phyloP scores from a whole-genome alignment of 1,139 yeast species.

The Taphrina pruni region DNA sequence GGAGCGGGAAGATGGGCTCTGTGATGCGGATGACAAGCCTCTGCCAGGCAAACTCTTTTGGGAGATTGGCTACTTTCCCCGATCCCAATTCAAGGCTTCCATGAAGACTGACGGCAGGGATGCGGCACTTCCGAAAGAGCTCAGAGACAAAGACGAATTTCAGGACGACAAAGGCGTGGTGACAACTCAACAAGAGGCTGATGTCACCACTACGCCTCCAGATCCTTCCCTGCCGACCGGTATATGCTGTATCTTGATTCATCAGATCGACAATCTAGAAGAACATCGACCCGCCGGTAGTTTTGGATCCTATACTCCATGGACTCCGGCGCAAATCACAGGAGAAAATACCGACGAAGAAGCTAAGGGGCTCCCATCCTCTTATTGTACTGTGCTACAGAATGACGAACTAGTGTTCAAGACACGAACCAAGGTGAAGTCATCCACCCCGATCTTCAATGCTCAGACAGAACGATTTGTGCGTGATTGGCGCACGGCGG shows the following conservation, averaged over 20 bases:
- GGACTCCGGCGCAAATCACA: constrained; percentile 39
- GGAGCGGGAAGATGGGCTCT: constrained; percentile 31
- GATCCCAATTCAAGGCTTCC: constrained; percentile 28
- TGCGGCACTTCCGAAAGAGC: constrained; percentile 25
- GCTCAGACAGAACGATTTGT: constrained; percentile 42
- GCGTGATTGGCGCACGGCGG: constrained; percentile 41
- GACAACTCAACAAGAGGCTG: constrained; percentile 35
- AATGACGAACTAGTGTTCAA: constrained; percentile 41
- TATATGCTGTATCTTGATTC: constrained; percentile 34
- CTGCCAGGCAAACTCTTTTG: constrained; percentile 41
- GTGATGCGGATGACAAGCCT: constrained; percentile 29
- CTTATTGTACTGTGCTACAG: constrained; percentile 38
- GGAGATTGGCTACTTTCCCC: constrained; percentile 40
- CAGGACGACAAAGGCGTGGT: constrained; percentile 38
- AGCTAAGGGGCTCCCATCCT: constrained; percentile 39
- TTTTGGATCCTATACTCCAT: constrained; percentile 39
- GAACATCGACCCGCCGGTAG: constrained; percentile 39
- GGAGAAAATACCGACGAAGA: constrained; percentile 42
- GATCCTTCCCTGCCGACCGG: constrained; percentile 42
- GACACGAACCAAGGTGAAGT: constrained; percentile 40
- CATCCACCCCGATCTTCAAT: constrained; percentile 40
- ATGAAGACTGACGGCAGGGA: constrained; percentile 40
- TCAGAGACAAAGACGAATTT: constrained; percentile 37
- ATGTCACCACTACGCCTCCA: constrained; percentile 40
- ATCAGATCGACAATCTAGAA: constrained; percentile 41